These are phyloP conservation scores for Hermanozyma aechmeae DNA, from an alignment of 805 yeast genomes.

Conservation along the genomic window DNA sequence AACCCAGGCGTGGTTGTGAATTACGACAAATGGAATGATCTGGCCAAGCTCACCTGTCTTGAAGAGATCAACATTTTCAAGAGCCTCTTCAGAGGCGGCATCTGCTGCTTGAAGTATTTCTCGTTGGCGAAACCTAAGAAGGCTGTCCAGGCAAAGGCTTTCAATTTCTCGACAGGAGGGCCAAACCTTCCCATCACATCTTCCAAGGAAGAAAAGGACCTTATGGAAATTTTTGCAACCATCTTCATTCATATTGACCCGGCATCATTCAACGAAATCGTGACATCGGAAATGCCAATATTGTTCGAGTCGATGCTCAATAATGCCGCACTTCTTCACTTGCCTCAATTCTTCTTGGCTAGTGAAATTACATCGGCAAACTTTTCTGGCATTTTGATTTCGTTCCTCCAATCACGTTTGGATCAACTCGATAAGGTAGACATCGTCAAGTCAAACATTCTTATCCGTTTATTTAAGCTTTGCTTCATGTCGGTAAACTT, in stretches of 20 bases:
- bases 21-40: constrained; percentile 65
- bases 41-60: constrained; percentile 71
- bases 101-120: constrained; percentile 71
- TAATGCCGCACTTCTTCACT: constrained; percentile 78
- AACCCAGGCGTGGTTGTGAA: constrained; percentile 28
- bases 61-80: constrained; percentile 79
- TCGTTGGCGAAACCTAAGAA: constrained; percentile 44
- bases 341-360: constrained; percentile 90
- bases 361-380: constrained; percentile 92
- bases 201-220: constrained; percentile 86
- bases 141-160: constrained; percentile 21
- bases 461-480: constrained; percentile 79
- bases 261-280: constrained; percentile 89
- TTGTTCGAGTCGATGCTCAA: constrained; percentile 70
- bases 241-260: constrained; percentile 92
- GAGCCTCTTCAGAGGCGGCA: constrained; percentile 74
- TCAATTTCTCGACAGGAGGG: constrained; percentile 60
- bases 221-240: constrained; percentile 92
- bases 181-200: constrained; percentile 81
- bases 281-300: constrained; percentile 68
- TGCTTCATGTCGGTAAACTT: constrained; percentile 94
- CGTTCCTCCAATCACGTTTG: constrained; percentile 65
- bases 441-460: constrained; percentile 64
- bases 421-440: constrained; percentile 76
- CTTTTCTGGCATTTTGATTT: constrained; percentile 74